Conservation (phyloP, 2,329 filamentous ascomycete species). For the Ceratocystis lukuohia region DNA sequence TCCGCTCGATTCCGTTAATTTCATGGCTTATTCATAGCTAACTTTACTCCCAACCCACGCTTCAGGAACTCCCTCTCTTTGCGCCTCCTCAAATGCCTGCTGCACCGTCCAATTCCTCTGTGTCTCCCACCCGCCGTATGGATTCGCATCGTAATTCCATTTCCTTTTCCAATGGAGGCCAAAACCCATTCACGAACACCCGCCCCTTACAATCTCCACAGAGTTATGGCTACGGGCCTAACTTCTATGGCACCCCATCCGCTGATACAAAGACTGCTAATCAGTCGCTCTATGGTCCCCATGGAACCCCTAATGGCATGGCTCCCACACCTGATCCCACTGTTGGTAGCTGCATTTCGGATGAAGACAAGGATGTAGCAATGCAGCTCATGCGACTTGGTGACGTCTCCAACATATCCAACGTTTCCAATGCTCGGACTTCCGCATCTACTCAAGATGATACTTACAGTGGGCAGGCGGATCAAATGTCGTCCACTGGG, state of each 20-base stretch:
- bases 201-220: conserved; percentile 74
- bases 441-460: conserved; percentile 90
- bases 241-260: conserved; percentile 32
- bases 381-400: conserved; percentile 93
- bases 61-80: conserved; percentile 85
- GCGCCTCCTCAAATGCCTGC: conserved; percentile 88
- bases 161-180: conserved; percentile 61
- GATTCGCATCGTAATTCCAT: conserved; percentile 57
- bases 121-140: conserved; percentile 76
- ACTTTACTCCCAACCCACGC: conserved; percentile 20
- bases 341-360: conserved; percentile 89
- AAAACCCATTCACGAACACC: conserved; percentile 67
- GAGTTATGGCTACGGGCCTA: conserved; percentile 43
- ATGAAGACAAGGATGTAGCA: conserved; percentile 86
- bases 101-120: conserved; percentile 90
- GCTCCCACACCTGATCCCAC: conserved; percentile 94
- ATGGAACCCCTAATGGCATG: conserved; percentile 33
- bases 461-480: conserved; percentile 79
- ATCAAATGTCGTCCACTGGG: conserved; percentile 70
- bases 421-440: conserved; percentile 82
- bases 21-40: conserved; percentile 24
- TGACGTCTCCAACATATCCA: conserved; percentile 56
- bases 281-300: conserved; percentile 30
- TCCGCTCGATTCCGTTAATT: neutral
- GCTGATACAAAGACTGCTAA: conserved; percentile 48